These are phyloP conservation scores for Nephromyces sp. DNA, from an alignment of 169 alveolate genomes.

Conservation along the genomic window DNA sequence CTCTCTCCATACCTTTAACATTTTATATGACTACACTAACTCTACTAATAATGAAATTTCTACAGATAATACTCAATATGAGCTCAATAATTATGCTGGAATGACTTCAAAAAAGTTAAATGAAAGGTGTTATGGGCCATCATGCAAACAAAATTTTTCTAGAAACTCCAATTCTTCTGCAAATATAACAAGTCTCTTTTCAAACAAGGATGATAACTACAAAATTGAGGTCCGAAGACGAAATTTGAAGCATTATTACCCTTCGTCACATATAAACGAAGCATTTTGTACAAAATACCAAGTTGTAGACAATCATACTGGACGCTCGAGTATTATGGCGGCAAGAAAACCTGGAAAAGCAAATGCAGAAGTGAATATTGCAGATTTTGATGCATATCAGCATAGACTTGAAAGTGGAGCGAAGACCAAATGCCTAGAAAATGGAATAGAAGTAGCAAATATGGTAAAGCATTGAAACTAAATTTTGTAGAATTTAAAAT, in stretches of 20 bases:
- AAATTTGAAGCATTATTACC: slow-evolving; percentile 5
- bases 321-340: slow-evolving; percentile 35
- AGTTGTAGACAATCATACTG: slow-evolving; percentile 16
- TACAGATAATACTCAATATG: not conserved
- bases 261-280: slow-evolving; percentile 13
- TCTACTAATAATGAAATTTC: not conserved
- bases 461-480: too few relatives aligned
- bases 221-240: not conserved
- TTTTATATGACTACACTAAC: too few relatives aligned
- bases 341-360: slow-evolving; percentile 38
- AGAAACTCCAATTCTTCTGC: not conserved
- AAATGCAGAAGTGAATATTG: slow-evolving; percentile 10
- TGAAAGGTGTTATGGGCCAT: not conserved
- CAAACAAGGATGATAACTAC: not conserved
- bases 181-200: not conserved
- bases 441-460: not conserved
- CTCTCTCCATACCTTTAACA: not conserved
- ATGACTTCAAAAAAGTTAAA: not conserved
- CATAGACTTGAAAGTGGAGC: slow-evolving; percentile 4
- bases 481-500: too few relatives aligned
- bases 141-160: not conserved
- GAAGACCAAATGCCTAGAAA: not conserved
- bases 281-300: slow-evolving; percentile 31
- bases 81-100: not conserved
- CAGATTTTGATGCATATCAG: slow-evolving; percentile 28